Evolutionary conservation across 2,329 filamentous ascomycete genomes (phyloP), one percentile per base, ranked within the genome.

Genomic region (Tolypocladium amazonense): DNA sequence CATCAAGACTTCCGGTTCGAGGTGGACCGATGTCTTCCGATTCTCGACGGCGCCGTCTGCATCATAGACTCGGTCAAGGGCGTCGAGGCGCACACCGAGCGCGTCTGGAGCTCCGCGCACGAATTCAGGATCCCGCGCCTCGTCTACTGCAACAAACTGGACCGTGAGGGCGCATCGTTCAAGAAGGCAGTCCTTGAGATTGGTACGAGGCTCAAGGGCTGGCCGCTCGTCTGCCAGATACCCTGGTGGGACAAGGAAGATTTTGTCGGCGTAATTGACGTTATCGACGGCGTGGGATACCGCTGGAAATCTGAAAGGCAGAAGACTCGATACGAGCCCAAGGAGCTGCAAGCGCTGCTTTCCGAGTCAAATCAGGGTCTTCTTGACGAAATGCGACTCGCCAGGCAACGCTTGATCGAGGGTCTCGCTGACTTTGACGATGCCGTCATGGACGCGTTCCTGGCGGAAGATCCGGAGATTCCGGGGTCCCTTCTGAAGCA

Each of bases 1-100:
- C 94, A 99, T 70, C 92, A 95, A 27, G 94, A 99, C 72, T 99
- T 99, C 68, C 92, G 93, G 0, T 97, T 97, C 69, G 94, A 99
- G 72, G 94, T 97, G 2, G 83, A 97, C 65, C 86, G 94, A 15
- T 97, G 93, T 38, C 79, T 97, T 8, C 87, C 91, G 25, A 88
- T 96, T 39, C 81, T 96, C 0, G 92, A 96, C 69, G 92, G 92
- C 6, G 91, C 91, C 1, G 87, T 96, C n/a, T 96, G 91, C 68
- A 92, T 96, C 67, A 85, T 96, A 9, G 92, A 96, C 70, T 92
- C 90, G 0, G 92, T 96, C 43, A 92, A 93, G 62, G 92, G 92
- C 1, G 94, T 99, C 27, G 94, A 99, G 74, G 93, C 94, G 1
- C 94, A 97, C 71, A 97, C 94, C 0, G 94, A 99, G 71, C 88